Evolutionary conservation across 2,329 filamentous ascomycete genomes (phyloP).

Genomic region (Dactylonectria macrodidyma): DNA sequence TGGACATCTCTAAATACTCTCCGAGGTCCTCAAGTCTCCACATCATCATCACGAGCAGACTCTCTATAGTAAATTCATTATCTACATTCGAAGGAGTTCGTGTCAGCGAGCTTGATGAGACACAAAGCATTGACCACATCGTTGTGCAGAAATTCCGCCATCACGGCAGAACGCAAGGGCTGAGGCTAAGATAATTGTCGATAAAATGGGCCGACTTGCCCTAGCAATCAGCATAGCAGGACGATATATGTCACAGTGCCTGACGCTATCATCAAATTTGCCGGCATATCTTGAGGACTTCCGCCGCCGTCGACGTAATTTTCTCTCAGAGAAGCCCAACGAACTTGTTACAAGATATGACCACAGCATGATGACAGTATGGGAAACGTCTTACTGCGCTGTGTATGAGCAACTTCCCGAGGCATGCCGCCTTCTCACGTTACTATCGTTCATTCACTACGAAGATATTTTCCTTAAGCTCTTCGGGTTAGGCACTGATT

Average conservation of each 20-base stretch:
- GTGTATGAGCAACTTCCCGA: background rate
- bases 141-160: background rate
- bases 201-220: background rate
- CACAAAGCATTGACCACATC: background rate
- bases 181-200: background rate
- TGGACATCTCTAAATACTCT: background rate
- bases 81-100: background rate
- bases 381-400: constrained; percentile 1
- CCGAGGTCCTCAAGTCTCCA: background rate
- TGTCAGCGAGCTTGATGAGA: background rate
- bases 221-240: background rate
- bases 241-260: background rate
- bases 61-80: background rate
- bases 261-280: background rate
- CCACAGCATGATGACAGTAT: background rate
- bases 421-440: background rate
- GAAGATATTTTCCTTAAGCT: background rate
- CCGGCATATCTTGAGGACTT: background rate
- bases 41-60: constrained; percentile 1
- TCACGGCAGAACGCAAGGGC: too few relatives aligned
- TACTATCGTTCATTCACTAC: background rate
- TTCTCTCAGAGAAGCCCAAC: background rate
- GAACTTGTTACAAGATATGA: background rate
- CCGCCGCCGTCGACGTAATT: background rate
- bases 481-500: background rate